Evolutionary conservation across 352 stramenopile species (phyloP).

Genomic region (Phytophthora vignae): DNA sequence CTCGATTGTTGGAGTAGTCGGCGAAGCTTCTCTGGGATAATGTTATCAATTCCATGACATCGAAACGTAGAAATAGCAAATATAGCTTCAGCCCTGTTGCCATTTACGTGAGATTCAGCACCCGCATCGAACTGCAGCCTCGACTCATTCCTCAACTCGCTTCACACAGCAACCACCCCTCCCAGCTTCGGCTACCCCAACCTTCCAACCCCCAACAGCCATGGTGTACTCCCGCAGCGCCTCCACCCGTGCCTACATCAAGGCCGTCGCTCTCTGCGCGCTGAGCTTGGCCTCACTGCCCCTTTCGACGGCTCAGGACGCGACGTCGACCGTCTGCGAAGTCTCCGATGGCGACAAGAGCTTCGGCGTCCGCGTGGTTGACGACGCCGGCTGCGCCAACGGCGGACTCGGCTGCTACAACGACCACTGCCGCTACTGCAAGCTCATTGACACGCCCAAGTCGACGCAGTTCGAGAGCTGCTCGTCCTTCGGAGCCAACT

Average conservation of each 20-base stretch:
- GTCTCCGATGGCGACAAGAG: slow-evolving; percentile 38
- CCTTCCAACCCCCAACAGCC: background rate
- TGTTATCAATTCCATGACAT: background rate
- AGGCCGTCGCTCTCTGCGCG: slow-evolving; percentile 21
- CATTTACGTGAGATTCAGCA: background rate
- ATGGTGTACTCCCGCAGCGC: slow-evolving; percentile 38
- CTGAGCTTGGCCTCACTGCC: slow-evolving; percentile 21
- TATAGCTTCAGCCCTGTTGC: background rate
- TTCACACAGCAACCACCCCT: slow-evolving; percentile 14
- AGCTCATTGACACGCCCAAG: slow-evolving; percentile 42
- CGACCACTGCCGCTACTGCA: slow-evolving; percentile 48
- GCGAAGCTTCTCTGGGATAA: slow-evolving; percentile 1
- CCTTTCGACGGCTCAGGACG: slow-evolving; percentile 1
- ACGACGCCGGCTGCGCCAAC: slow-evolving; percentile 33
- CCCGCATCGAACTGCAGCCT: too few relatives aligned
- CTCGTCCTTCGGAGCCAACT: slow-evolving; percentile 38
- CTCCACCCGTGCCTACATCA: slow-evolving; percentile 28
- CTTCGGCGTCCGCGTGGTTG: slow-evolving; percentile 38
- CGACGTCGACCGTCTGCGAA: slow-evolving; percentile 14
- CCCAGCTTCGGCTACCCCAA: background rate
- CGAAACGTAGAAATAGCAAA: background rate
- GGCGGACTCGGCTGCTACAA: slow-evolving; percentile 49
- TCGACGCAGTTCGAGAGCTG: slow-evolving; percentile 44
- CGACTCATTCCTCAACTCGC: slow-evolving; percentile 20
- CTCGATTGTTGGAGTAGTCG: background rate